Evolutionary conservation across 2,329 filamentous ascomycete genomes (phyloP).

Genomic region (Dryadomyces quercus-mongolicae): DNA sequence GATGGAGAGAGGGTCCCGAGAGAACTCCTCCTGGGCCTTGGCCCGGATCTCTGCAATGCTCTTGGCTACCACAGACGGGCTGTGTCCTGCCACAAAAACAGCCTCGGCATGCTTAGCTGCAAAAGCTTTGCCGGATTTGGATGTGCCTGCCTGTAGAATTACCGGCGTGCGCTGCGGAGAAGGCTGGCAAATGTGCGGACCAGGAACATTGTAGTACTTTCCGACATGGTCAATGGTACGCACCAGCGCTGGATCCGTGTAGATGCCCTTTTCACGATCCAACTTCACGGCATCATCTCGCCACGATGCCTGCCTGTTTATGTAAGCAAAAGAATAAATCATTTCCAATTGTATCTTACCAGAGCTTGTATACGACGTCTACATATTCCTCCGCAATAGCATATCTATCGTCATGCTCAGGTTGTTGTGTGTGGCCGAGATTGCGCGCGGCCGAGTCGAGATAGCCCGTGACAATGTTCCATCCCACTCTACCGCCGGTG

Average conservation of each 20-base stretch:
- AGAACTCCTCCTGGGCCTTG: constrained; percentile 19
- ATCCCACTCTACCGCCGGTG: constrained; percentile 22
- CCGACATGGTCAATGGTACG: constrained; percentile 10
- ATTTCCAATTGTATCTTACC: not conserved
- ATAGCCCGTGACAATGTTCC: constrained; percentile 22
- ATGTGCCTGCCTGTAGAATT: constrained; percentile 15
- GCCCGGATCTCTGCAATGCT: constrained; percentile 21
- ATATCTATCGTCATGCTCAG: constrained; percentile 14
- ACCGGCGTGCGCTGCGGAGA: constrained; percentile 11
- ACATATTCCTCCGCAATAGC: constrained; percentile 14
- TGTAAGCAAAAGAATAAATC: not conserved
- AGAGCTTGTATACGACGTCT: constrained; percentile 11
- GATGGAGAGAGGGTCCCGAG: constrained; percentile 11
- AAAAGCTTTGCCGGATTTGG: constrained; percentile 13
- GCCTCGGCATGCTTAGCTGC: constrained; percentile 16
- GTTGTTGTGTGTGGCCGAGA: constrained; percentile 7
- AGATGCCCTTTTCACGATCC: constrained; percentile 3
- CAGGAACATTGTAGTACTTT: constrained; percentile 6
- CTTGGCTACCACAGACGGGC: constrained; percentile 5
- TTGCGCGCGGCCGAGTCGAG: constrained; percentile 11
- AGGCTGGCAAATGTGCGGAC: constrained; percentile 16
- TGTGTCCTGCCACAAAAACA: constrained; percentile 13
- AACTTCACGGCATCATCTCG: constrained; percentile 10
- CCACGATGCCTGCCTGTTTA: constrained; percentile 6
- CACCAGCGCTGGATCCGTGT: constrained; percentile 8